Conservation (phyloP, 1,139 yeast genomes). For the Candida tunisiensis region DNA sequence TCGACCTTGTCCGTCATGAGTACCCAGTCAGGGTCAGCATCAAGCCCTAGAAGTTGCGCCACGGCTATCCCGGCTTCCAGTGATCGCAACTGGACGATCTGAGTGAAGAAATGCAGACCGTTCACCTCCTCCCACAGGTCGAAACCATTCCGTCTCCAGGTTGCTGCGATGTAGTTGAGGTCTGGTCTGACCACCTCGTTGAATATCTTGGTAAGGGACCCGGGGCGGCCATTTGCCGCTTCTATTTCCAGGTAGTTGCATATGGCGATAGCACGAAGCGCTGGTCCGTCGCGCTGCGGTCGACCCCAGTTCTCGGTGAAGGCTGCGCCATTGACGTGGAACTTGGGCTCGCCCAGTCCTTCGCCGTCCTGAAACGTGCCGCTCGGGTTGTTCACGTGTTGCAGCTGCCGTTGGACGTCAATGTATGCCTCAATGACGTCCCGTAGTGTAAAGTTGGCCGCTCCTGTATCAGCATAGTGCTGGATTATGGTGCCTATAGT, state of each 20-base stretch:
- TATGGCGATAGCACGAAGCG: constrained; percentile 54
- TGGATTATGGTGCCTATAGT: constrained; percentile 52
- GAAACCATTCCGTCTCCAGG: constrained; percentile 54
- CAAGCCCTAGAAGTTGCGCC: constrained; percentile 23
- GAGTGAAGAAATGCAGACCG: constrained; percentile 63
- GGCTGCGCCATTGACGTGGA: constrained; percentile 43
- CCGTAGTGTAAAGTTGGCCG: background rate
- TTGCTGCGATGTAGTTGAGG: constrained; percentile 40
- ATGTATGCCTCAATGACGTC: background rate
- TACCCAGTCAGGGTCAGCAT: constrained; percentile 14
- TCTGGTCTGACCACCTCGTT: constrained; percentile 48
- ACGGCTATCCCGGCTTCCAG: constrained; percentile 38
- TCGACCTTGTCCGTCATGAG: background rate
- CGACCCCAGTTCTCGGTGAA: constrained; percentile 72
- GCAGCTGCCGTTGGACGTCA: too few species aligned
- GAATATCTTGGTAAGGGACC: constrained; percentile 18
- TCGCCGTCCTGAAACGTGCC: constrained; percentile 35
- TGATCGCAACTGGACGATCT: constrained; percentile 57
- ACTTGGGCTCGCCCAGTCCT: constrained; percentile 87
- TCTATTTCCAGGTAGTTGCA: constrained; percentile 36
- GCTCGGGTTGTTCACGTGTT: constrained; percentile 48
- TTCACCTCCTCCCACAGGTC: constrained; percentile 90
- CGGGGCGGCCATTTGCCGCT: constrained; percentile 11
- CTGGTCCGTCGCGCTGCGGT: constrained; percentile 95
- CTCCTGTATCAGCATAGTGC: constrained; percentile 17